Percentiles rank a stretch among this genome's conserved stretches.
phyloP scores from a whole-genome alignment of 116 monocot genomes.

The Phalaenopsis hybrid region DNA sequence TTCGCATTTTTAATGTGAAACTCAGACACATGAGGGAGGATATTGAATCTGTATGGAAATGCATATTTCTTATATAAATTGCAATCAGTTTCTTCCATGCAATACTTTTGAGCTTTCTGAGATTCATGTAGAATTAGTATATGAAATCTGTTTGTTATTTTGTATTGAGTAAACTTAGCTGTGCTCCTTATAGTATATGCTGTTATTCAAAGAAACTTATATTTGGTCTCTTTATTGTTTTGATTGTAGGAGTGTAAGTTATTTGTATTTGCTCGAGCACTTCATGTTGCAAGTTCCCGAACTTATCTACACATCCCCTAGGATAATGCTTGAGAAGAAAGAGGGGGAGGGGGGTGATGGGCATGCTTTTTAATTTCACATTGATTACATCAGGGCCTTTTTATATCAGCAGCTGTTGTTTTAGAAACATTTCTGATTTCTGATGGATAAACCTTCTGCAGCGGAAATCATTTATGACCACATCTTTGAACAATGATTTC shows the following conservation, averaged over 20 bases:
- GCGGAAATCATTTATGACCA: not conserved
- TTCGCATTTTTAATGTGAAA: constrained; percentile 85
- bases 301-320: not conserved
- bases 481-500: not conserved
- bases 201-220: not conserved
- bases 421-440: not conserved
- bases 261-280: not conserved
- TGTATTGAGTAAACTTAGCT: not conserved
- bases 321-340: not conserved
- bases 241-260: not conserved
- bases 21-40: constrained; percentile 99
- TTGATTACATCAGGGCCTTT: not conserved
- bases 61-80: not conserved
- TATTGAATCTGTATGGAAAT: constrained; percentile 72
- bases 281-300: not conserved
- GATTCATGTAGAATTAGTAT: not conserved
- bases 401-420: not conserved
- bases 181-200: not conserved
- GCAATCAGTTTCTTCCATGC: not conserved
- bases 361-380: not conserved
- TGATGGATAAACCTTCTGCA: not conserved
- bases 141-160: not conserved
- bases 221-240: not conserved
- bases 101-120: not conserved
- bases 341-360: not conserved